Base-by-base conservation (phyloP, 2,329 filamentous ascomycete genomes). In the Amauroascus niger region DNA sequence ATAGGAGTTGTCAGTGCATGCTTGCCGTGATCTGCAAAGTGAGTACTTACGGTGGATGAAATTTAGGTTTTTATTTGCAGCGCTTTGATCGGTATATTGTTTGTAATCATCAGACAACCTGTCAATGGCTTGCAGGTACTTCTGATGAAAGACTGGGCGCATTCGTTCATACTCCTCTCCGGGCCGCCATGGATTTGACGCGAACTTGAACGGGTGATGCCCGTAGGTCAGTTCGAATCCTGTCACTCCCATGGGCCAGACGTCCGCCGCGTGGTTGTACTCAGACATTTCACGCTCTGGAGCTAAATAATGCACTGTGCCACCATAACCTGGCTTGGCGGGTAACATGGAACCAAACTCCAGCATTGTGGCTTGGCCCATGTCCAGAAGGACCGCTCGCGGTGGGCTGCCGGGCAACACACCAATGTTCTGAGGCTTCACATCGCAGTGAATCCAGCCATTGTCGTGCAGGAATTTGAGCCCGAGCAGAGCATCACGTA, bases 401-500 rank as follows among this genome's bases (percentile, higher is more conserved):
- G 33, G 49, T 7, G 39, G 18, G 16, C 7, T 26, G 8, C 20
- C 4, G n/a, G n/a, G n/a, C 3, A 16, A n/a, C 8, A 52, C 28
- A 14, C 49, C 49, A n/a, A 52, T 45, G 22, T 52, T 52, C 8
- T 24, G 5, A 3, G 49, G 49, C 24, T 52, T 52, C 13, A 52
- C 14, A 11, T 52, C 49, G 18, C 39, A 14, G 20, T 52, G 49
- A 16, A 52, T 24, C 49, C 49, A 52, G 8, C n/a, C 13, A 20
- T 52, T 22, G 24, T 20, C 6, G 49, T 52, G 49, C 40, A 52
- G 18, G 24, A 52, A 44, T 6, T 52, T 37, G 14, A 52, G 22
- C 3, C 39, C 49, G 1, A 44, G 6, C 39, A 52, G 24, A 52
- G 30, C 40, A 2, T 52, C 49, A 16, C 35, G 13, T n/a, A 52